phyloP scores from a whole-genome alignment of 352 stramenopile genomes.

The Phytophthora ramorum region DNA sequence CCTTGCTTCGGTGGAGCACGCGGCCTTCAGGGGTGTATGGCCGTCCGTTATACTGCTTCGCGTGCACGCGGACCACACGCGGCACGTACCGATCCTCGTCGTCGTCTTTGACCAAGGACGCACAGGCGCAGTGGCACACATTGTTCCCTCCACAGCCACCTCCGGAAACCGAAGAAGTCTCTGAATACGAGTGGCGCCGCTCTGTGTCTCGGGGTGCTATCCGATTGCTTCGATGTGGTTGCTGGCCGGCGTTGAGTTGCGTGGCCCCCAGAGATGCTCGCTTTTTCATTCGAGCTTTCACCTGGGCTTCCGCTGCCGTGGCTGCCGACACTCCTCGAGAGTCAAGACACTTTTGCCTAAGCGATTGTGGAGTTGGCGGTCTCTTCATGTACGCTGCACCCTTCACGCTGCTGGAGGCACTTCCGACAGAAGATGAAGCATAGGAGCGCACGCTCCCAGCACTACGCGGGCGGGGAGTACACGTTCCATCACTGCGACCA shows the following conservation, averaged over 20 bases:
- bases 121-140: constrained; percentile 16
- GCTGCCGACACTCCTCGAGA: constrained; percentile 39
- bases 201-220: constrained; percentile 15
- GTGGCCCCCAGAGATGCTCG: constrained; percentile 22
- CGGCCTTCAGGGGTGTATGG: constrained; percentile 58
- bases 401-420: constrained; percentile 43
- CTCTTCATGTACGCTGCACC: constrained; percentile 67
- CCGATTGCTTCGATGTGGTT: constrained; percentile 4
- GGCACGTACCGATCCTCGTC: constrained; percentile 36
- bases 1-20: constrained; percentile 59
- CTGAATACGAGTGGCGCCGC: constrained; percentile 53
- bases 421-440: constrained; percentile 24
- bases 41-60: constrained; percentile 65
- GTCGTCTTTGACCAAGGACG: constrained; percentile 9
- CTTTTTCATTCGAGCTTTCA: constrained; percentile 45
- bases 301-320: constrained; percentile 21
- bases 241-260: constrained; percentile 9
- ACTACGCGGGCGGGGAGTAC: constrained; percentile 49
- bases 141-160: constrained; percentile 6
- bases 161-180: constrained; percentile 26
- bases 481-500: constrained; percentile 13
- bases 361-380: constrained; percentile 62
- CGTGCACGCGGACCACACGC: constrained; percentile 58
- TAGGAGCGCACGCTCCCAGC: constrained; percentile 59
- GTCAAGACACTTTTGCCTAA: constrained; percentile 77